Conservation (phyloP, 495 filamentous ascomycete genomes). For the Aspergillus coremiiformis region DNA sequence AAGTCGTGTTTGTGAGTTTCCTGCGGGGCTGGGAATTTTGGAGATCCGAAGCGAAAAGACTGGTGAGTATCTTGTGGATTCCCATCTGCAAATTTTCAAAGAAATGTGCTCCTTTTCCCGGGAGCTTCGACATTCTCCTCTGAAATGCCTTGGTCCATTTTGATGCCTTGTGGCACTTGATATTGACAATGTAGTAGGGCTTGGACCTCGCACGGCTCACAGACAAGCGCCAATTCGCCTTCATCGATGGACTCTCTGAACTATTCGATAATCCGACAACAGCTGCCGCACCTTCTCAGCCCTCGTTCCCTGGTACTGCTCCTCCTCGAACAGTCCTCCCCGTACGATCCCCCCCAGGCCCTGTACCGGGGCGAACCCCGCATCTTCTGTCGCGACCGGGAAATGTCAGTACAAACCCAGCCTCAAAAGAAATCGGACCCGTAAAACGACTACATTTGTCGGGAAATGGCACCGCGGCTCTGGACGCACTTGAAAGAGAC, state of each 20-base stretch:
- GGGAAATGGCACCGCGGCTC: slow-evolving; percentile 27
- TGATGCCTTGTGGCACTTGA: neutral
- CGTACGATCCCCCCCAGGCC: slow-evolving; percentile 23
- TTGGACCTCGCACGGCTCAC: slow-evolving; percentile 59
- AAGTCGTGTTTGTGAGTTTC: slow-evolving; percentile 75
- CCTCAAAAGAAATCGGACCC: slow-evolving; percentile 19
- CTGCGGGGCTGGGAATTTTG: slow-evolving; percentile 71
- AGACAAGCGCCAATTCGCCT: slow-evolving; percentile 52
- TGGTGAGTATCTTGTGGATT: slow-evolving; percentile 42
- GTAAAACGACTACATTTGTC: slow-evolving; percentile 31
- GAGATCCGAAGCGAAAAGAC: slow-evolving; percentile 52
- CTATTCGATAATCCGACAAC: slow-evolving; percentile 38
- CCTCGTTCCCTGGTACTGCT: slow-evolving; percentile 7
- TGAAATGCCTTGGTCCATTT: neutral
- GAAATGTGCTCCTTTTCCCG: no score
- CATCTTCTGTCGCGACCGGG: slow-evolving; percentile 3
- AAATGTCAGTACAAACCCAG: slow-evolving; percentile 1
- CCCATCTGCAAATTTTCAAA: no score
- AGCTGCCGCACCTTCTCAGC: slow-evolving; percentile 4
- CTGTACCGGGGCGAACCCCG: slow-evolving; percentile 24
- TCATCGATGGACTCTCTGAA: slow-evolving; percentile 63
- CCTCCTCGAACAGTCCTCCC: slow-evolving; percentile 28
- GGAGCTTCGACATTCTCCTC: no score
- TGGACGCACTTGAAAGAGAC: slow-evolving; percentile 34
- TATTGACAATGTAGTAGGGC: slow-evolving; percentile 36